Conservation (phyloP, 169 alveolate genomes). For the Neospora caninum region DNA sequence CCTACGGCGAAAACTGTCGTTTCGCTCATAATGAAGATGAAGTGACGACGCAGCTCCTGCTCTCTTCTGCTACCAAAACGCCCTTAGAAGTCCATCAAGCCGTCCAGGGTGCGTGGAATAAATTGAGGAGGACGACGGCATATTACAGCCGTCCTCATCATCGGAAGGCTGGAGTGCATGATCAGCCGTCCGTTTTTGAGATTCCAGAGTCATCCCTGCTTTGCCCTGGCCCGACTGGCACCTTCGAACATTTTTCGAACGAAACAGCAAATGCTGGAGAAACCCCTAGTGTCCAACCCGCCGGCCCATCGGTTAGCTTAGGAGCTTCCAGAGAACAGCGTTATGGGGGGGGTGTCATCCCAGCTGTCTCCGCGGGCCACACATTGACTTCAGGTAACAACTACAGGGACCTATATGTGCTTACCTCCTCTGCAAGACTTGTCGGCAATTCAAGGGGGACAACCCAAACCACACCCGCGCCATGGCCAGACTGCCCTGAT, state of each 20-base stretch:
- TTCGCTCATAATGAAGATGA: slow-evolving; percentile 14
- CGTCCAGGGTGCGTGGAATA: slow-evolving; percentile 31
- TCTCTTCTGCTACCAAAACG: background rate
- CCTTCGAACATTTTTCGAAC: background rate
- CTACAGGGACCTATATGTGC: no score
- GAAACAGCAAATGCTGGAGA: background rate
- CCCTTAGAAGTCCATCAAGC: slow-evolving; percentile 30
- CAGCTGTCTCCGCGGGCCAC: no score
- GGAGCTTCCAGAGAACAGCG: background rate
- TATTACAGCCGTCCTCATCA: background rate
- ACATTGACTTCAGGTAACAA: no score
- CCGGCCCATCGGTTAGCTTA: background rate
- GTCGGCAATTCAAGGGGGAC: no score
- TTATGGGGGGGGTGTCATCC: background rate
- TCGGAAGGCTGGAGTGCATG: background rate
- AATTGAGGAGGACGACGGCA: background rate
- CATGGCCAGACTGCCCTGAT: no score
- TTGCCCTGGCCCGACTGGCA: background rate
- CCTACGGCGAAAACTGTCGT: slow-evolving; percentile 28
- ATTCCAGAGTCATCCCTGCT: background rate
- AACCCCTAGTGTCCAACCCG: background rate
- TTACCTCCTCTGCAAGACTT: no score
- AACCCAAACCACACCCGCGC: no score
- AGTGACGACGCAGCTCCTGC: slow-evolving; percentile 15
- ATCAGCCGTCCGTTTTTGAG: background rate